A percentile compares a stretch with the other conserved stretches of the same genome.
phyloP scores from a whole-genome alignment of 495 filamentous ascomycete genomes.

The Halenospora varia region DNA sequence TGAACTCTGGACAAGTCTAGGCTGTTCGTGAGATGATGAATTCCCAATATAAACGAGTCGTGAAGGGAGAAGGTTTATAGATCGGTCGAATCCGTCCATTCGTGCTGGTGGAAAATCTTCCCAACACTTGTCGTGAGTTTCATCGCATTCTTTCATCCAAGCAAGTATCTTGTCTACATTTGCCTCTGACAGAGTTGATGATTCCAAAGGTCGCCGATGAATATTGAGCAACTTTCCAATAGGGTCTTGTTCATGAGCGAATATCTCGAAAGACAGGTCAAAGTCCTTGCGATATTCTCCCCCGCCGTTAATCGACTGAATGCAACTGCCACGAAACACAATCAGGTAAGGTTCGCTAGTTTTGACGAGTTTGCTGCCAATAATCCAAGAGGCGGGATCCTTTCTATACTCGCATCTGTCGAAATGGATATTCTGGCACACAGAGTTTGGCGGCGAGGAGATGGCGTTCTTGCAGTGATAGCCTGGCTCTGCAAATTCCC shows the following conservation, averaged over 20 bases:
- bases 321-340: too few relatives aligned
- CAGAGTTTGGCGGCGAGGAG: too few relatives aligned
- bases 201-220: not conserved
- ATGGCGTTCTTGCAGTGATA: too few relatives aligned
- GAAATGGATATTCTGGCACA: too few relatives aligned
- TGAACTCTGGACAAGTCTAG: not conserved
- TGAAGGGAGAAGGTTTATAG: not conserved
- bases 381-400: too few relatives aligned
- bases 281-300: too few relatives aligned
- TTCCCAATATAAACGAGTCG: not conserved
- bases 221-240: not conserved
- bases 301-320: too few relatives aligned
- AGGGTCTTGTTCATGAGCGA: not conserved
- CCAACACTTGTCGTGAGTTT: not conserved
- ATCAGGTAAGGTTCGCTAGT: too few relatives aligned
- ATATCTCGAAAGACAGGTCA: slow-evolving; percentile 1
- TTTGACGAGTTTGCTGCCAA: too few relatives aligned
- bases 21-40: not conserved
- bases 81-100: too few relatives aligned
- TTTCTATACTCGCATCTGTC: too few relatives aligned
- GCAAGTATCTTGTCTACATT: not conserved
- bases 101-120: not conserved
- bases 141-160: not conserved
- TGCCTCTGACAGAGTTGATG: not conserved
- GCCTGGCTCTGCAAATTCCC: too few relatives aligned